Evolutionary conservation across 2,329 filamentous ascomycete genomes (phyloP), one percentile per base, ranked within the genome.

Genomic region (Pseudofabraea citricarpa): DNA sequence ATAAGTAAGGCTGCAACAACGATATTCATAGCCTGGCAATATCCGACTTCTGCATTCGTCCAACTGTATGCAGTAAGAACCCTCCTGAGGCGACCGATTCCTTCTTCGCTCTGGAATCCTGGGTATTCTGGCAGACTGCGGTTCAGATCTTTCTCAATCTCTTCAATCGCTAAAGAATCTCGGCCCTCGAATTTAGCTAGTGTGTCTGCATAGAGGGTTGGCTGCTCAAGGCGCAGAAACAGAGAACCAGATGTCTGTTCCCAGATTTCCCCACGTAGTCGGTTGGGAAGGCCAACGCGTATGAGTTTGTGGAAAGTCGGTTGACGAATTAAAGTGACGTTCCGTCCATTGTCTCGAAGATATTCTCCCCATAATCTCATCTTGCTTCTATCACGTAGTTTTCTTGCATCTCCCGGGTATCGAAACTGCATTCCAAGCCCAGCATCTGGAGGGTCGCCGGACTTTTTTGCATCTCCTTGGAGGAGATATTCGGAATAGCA

Each of bases 11-110:
- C 93, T 15, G 93, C 93, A 43, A 96, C 91, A 24, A 98, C 93
- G 55, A 98, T 98, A 65, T 98, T 98, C 93, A 98, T 98, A 49
- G 93, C 93, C 67, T 98, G 93, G 64, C 93, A 98, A 66, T 98
- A 98, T 53, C 93, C 93, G 43, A 98, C 90, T 53, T 96, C 90
- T 41, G 87, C 79, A 58, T 98, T 93, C 38, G 85, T 87, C 93
- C 93, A 98, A 67, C 90, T 96, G 70, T 98, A 98, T 4, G 93
- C 93, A 2, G 91, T 97, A 43, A 98, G 74, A 27, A 98, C 93
- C 45, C 91, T 79, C 47, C 93, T 83, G 49, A 98, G 72, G 16
- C 93, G 79, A 35, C 84, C 88, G 52, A 98, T 98, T 13, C 93
- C 93, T 58, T 96, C 90, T 63, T 95, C 87, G 59, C 85, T 95